Evolutionary conservation across 1,139 yeast species (phyloP).

Genomic region (Blastobotrys niveus): DNA sequence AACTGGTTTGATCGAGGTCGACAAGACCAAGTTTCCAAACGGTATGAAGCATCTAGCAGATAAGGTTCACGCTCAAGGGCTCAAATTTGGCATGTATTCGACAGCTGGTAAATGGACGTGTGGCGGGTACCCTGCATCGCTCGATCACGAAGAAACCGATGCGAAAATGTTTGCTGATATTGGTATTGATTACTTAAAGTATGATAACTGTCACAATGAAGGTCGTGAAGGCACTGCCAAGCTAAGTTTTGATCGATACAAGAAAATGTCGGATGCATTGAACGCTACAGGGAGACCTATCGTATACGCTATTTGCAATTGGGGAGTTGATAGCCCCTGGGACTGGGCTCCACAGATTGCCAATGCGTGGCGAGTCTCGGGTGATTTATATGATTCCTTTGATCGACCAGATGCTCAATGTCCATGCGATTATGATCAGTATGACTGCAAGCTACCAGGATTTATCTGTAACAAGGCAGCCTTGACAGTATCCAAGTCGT

Average conservation of each 20-base stretch:
- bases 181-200: conserved; percentile 33
- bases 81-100: conserved; percentile 33
- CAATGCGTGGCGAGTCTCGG: conserved; percentile 32
- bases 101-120: conserved; percentile 34
- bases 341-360: conserved; percentile 31
- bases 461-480: conserved; percentile 30
- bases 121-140: conserved; percentile 32
- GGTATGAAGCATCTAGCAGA: conserved; percentile 27
- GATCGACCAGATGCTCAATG: conserved; percentile 29
- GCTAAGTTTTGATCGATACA: conserved; percentile 27
- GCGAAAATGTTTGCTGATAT: conserved; percentile 31
- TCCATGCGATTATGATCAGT: conserved; percentile 27
- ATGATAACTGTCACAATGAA: conserved; percentile 33
- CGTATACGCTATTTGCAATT: conserved; percentile 32
- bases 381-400: conserved; percentile 29
- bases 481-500: conserved; percentile 26
- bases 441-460: conserved; percentile 27
- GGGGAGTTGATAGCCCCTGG: conserved; percentile 33
- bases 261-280: conserved; percentile 31
- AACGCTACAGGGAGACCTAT: conserved; percentile 30
- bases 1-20: too few species aligned
- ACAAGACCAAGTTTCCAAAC: conserved; percentile 30
- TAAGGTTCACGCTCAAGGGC: conserved; percentile 27
- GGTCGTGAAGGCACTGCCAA: conserved; percentile 29
- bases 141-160: conserved; percentile 29